A percentile compares a stretch with the other conserved stretches of the same genome.
phyloP scores from a whole-genome alignment of 345 rosid genomes.

The Citrus unshiu region DNA sequence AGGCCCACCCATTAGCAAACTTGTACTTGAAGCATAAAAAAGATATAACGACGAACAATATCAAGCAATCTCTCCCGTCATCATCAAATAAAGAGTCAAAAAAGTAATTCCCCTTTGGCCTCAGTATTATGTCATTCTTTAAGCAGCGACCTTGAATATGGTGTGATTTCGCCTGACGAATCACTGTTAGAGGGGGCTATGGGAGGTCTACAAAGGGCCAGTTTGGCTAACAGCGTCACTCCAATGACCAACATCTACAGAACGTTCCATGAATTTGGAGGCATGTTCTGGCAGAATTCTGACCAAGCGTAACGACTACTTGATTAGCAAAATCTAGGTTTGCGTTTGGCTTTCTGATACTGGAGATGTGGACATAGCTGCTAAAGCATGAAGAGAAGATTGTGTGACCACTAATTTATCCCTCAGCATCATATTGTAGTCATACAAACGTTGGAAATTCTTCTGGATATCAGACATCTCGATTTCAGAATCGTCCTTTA shows the following conservation, averaged over 20 bases:
- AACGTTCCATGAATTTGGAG: background rate
- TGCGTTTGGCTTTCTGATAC: background rate
- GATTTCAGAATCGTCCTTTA: conserved; percentile 48
- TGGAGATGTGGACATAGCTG: conserved; percentile 26
- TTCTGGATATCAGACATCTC: conserved; percentile 61
- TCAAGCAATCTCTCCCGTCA: background rate
- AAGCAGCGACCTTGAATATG: background rate
- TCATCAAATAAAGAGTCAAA: background rate
- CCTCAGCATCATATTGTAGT: conserved; percentile 73
- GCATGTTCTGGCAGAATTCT: background rate
- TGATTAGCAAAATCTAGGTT: conserved; percentile 6
- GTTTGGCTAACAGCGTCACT: background rate
- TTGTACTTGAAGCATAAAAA: background rate
- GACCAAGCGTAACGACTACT: background rate
- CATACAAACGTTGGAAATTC: conserved; percentile 51
- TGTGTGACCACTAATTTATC: conserved; percentile 60
- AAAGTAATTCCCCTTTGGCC: background rate
- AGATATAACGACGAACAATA: background rate
- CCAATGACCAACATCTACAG: background rate
- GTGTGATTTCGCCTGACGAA: background rate
- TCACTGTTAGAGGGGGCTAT: background rate
- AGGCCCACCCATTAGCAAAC: background rate
- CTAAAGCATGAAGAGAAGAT: conserved; percentile 42
- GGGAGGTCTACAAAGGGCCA: background rate
- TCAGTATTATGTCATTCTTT: background rate